phyloP scores from a whole-genome alignment of 1,284 basidiomycete species.

The Cryptococcus neoformans region DNA sequence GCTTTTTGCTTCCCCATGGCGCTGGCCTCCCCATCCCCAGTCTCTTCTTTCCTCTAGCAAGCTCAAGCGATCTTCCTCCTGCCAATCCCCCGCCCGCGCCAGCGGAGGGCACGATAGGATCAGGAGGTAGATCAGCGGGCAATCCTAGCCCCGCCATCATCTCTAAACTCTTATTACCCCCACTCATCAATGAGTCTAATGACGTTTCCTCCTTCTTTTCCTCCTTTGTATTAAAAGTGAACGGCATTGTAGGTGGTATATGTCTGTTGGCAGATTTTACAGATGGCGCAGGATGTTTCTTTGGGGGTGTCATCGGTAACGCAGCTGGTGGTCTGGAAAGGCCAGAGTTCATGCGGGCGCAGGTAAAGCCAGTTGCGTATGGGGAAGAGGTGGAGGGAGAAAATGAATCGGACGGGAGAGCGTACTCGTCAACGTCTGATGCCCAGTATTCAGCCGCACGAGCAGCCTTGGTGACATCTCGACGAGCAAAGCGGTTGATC shows the following conservation, averaged over 20 bases:
- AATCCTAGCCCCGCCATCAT: slow-evolving; percentile 39
- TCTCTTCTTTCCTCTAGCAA: slow-evolving; percentile 35
- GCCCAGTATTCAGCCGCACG: slow-evolving; percentile 47
- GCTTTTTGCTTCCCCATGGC: slow-evolving; percentile 37
- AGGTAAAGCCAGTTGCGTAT: slow-evolving; percentile 16
- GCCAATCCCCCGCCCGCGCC: too few relatives aligned
- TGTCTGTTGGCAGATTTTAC: slow-evolving; percentile 33
- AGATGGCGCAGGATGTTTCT: slow-evolving; percentile 25
- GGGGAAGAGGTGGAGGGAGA: slow-evolving; percentile 6
- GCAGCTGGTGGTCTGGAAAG: slow-evolving; percentile 5
- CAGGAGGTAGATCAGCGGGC: slow-evolving; percentile 9
- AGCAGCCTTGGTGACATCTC: slow-evolving; percentile 38
- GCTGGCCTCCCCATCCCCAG: slow-evolving; percentile 47
- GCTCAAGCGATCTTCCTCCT: background rate
- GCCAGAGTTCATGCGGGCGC: slow-evolving; percentile 9
- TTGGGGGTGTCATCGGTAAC: slow-evolving; percentile 9
- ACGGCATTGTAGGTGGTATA: slow-evolving; percentile 37
- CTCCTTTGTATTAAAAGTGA: slow-evolving; percentile 31
- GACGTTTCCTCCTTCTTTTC: slow-evolving; percentile 12
- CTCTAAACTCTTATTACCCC: slow-evolving; percentile 23
- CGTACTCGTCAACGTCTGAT: slow-evolving; percentile 45
- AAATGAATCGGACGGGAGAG: slow-evolving; percentile 22
- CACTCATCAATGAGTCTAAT: slow-evolving; percentile 29
- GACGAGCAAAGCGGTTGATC: slow-evolving; percentile 36
- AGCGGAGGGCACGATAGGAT: too few relatives aligned